Conservation (phyloP, 768 basidiomycete species). For the Hysterangium stoloniferum region DNA sequence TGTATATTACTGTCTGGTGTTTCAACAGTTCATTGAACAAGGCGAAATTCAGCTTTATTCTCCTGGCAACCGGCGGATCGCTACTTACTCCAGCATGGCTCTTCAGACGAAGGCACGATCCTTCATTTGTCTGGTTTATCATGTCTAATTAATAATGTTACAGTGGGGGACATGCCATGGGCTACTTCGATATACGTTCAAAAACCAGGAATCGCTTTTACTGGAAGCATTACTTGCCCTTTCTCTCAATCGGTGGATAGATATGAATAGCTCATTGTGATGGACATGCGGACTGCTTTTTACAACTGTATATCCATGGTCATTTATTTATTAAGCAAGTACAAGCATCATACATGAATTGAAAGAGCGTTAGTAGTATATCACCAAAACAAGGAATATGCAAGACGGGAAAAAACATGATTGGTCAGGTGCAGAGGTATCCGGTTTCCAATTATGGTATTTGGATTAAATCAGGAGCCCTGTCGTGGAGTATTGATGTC, state of each 20-base stretch:
- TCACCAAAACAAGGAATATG: too few relatives aligned
- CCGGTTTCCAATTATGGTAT: too few relatives aligned
- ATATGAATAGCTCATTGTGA: constrained; percentile 37
- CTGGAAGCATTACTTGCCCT: constrained; percentile 58
- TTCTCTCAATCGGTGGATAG: constrained; percentile 70
- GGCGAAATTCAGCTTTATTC: constrained; percentile 1
- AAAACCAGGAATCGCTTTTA: constrained; percentile 44
- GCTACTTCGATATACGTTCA: constrained; percentile 43
- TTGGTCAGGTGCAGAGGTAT: too few relatives aligned
- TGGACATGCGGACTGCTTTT: constrained; percentile 13
- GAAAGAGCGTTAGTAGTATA: too few relatives aligned
- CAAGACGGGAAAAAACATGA: too few relatives aligned
- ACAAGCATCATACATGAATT: too few relatives aligned
- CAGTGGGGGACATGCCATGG: constrained; percentile 11
- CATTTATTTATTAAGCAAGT: neutral
- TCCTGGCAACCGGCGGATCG: constrained; percentile 9
- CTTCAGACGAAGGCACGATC: constrained; percentile 8
- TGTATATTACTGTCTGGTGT: neutral
- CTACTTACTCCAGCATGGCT: constrained; percentile 7
- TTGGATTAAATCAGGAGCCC: neutral
- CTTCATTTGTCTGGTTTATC: neutral
- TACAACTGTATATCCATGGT: neutral
- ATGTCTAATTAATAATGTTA: neutral
- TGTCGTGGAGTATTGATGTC: neutral
- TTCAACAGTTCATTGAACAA: neutral